A percentile compares a stretch with the other conserved stretches of the same genome.
Conservation (phyloP, 768 basidiomycete species). For the Naganishia antarctica region DNA sequence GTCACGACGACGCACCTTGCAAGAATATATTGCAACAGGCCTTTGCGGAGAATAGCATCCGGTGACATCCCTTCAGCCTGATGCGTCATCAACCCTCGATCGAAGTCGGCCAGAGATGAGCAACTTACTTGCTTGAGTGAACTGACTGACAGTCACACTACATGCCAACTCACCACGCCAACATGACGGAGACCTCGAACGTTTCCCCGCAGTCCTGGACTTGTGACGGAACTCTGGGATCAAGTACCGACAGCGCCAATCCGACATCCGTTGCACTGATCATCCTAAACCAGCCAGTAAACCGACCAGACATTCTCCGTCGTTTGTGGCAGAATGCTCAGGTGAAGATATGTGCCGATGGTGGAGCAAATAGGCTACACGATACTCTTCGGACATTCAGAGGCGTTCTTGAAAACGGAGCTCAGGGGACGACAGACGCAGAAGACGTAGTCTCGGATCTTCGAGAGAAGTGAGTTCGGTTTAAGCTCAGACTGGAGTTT, state of each 20-base stretch:
- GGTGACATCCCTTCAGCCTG: not conserved
- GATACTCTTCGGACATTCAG: constrained; percentile 51
- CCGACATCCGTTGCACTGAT: constrained; percentile 53
- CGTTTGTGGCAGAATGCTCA: constrained; percentile 56
- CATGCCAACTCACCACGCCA: no score
- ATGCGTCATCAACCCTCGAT: not conserved
- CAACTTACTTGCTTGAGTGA: no score
- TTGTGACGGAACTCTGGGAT: not conserved
- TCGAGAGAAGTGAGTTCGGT: constrained; percentile 8
- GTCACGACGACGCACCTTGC: no score
- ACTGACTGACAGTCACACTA: no score
- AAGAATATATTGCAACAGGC: no score
- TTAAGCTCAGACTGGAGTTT: not conserved
- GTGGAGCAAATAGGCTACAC: constrained; percentile 77
- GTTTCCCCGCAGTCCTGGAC: not conserved
- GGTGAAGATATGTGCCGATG: constrained; percentile 74
- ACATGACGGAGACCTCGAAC: no score
- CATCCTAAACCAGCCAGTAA: constrained; percentile 86
- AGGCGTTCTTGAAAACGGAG: not conserved
- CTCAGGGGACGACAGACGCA: not conserved
- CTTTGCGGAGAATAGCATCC: no score
- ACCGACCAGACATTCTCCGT: constrained; percentile 56
- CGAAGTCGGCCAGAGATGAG: no score
- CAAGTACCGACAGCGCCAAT: not conserved
- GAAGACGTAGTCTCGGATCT: not conserved